These are phyloP conservation scores for Dryas drummondii DNA, from an alignment of 306 rosid genomes.

Conservation along the genomic window DNA sequence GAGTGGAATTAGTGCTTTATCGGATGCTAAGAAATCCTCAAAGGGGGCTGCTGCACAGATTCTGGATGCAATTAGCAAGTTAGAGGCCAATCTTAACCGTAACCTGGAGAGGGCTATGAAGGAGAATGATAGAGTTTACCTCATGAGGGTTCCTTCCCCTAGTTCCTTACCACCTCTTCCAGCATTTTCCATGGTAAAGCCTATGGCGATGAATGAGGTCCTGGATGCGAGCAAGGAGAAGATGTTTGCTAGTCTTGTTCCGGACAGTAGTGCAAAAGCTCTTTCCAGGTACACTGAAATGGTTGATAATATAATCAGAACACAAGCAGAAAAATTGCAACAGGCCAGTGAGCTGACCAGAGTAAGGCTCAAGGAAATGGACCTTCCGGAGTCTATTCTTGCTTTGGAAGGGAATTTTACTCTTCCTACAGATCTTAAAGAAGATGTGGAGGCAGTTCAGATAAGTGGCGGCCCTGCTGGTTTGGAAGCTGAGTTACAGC, in stretches of 20 bases:
- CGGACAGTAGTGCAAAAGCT: constrained; percentile 90
- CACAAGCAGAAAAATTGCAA: constrained; percentile 92
- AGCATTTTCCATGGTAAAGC: constrained; percentile 87
- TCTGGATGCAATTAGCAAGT: constrained; percentile 75
- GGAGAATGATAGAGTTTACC: constrained; percentile 97
- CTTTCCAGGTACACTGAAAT: constrained; percentile 97
- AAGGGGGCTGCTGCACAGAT: constrained; percentile 85
- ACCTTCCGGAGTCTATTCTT: constrained; percentile 93
- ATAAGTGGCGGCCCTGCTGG: constrained; percentile 92
- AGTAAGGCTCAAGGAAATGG: constrained; percentile 97
- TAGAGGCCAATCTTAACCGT: constrained; percentile 75
- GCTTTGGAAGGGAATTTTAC: constrained; percentile 89
- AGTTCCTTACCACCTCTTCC: constrained; percentile 71
- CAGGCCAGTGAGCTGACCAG: constrained; percentile 96
- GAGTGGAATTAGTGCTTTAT: constrained; percentile 60
- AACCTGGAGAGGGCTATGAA: constrained; percentile 92
- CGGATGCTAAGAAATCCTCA: constrained; percentile 68
- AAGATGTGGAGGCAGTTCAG: constrained; percentile 98
- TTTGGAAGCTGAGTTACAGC: constrained; percentile 91
- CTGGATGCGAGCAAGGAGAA: constrained; percentile 95
- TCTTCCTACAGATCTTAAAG: constrained; percentile 73
- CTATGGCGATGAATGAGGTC: constrained; percentile 80
- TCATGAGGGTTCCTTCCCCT: constrained; percentile 85
- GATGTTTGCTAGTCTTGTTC: constrained; percentile 92
- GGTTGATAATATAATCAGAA: constrained; percentile 88